These are phyloP conservation scores for Talaromyces sp. DNA, from an alignment of 2,329 filamentous ascomycete genomes.

Conservation along the genomic window DNA sequence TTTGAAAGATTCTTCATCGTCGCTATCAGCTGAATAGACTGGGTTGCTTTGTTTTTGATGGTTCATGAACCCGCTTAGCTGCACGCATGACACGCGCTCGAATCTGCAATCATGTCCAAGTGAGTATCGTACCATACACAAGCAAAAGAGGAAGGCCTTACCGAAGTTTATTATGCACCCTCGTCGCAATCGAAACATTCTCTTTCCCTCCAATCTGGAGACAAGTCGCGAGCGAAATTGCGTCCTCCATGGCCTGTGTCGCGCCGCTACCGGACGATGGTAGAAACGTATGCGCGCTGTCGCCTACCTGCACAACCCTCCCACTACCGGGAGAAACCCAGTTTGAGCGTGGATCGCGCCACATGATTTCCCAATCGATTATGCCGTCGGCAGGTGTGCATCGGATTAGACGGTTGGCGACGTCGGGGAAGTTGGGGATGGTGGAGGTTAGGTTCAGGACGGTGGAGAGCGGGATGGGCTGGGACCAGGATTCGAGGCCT, in stretches of 20 bases:
- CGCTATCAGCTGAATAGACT: not conserved
- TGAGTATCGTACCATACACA: not conserved
- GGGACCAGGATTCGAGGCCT: conserved; percentile 8
- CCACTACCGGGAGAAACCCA: conserved; percentile 42
- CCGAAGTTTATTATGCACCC: conserved; percentile 21
- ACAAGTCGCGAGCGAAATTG: conserved; percentile 46
- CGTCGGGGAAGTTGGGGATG: not conserved
- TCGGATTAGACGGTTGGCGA: conserved; percentile 7
- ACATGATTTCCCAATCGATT: conserved; percentile 14
- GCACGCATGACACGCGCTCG: conserved; percentile 20
- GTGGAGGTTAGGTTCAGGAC: conserved; percentile 5
- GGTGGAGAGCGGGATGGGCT: conserved; percentile 2
- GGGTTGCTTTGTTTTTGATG: conserved; percentile 12
- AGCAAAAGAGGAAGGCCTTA: not conserved
- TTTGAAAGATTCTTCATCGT: conserved; percentile 2
- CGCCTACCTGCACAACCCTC: conserved; percentile 48
- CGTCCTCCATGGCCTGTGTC: conserved; percentile 51
- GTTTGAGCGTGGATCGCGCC: conserved; percentile 15
- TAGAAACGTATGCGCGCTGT: conserved; percentile 51
- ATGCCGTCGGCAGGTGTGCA: conserved; percentile 2
- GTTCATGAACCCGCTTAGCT: conserved; percentile 14
- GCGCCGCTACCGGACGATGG: conserved; percentile 50
- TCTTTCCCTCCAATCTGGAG: conserved; percentile 29
- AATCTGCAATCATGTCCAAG: conserved; percentile 11
- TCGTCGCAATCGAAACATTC: conserved; percentile 17